A percentile compares a stretch with the other conserved stretches of the same genome.
These are phyloP conservation scores for Ocimum tenuiflorum DNA, from an alignment of 257 asterid genomes.

Conservation along the genomic window DNA sequence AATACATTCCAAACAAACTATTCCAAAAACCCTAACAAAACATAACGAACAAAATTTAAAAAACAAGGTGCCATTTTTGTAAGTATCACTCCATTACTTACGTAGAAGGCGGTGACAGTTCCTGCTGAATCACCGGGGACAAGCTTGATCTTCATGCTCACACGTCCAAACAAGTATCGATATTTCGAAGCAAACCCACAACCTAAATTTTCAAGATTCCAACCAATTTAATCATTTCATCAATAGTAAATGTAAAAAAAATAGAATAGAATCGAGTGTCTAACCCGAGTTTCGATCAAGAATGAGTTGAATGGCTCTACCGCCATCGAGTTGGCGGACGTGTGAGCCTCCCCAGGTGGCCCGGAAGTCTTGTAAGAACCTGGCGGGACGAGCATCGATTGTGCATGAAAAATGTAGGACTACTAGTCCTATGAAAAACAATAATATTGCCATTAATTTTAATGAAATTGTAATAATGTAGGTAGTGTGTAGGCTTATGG, in stretches of 20 bases:
- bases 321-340: constrained; percentile 59
- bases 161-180: constrained; percentile 35
- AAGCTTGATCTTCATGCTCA: constrained; percentile 61
- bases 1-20: too few species aligned
- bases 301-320: constrained; percentile 63
- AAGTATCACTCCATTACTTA: constrained; percentile 20
- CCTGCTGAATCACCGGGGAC: constrained; percentile 62
- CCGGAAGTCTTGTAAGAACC: constrained; percentile 57
- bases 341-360: constrained; percentile 61
- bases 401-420: constrained; percentile 19
- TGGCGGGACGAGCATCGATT: constrained; percentile 53
- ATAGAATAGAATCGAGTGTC: too few species aligned
- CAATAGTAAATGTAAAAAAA: too few species aligned
- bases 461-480: neutral
- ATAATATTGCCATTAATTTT: constrained; percentile 22
- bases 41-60: too few species aligned
- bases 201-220: constrained; percentile 14
- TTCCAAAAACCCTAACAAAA: too few species aligned
- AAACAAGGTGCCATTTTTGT: too few species aligned
- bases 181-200: constrained; percentile 49
- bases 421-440: constrained; percentile 14
- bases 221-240: neutral
- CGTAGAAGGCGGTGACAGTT: constrained; percentile 57
- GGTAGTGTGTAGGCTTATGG: too few species aligned
- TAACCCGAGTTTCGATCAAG: constrained; percentile 69